These are phyloP conservation scores for Cicer bijugum DNA, from an alignment of 306 rosid genomes.

Conservation along the genomic window DNA sequence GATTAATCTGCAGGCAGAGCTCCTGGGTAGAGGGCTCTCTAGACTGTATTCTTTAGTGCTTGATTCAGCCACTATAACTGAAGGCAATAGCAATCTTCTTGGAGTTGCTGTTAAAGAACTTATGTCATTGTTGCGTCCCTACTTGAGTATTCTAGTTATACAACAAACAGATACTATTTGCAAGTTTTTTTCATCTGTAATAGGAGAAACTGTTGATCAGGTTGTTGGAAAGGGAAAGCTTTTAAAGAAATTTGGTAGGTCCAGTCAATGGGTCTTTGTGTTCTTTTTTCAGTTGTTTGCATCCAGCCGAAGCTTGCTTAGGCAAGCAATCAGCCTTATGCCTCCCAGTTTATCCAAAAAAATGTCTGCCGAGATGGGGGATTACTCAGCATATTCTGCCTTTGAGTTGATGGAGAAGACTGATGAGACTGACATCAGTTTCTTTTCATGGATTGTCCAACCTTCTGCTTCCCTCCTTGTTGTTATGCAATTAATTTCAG, in stretches of 20 bases:
- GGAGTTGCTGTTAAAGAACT: slow-evolving; percentile 68
- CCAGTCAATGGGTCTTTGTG: slow-evolving; percentile 72
- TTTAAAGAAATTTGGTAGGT: slow-evolving; percentile 56
- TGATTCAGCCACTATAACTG: slow-evolving; percentile 72
- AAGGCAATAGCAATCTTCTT: slow-evolving; percentile 65
- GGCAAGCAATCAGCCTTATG: slow-evolving; percentile 75
- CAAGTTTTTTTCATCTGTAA: slow-evolving; percentile 60
- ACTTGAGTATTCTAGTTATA: slow-evolving; percentile 70
- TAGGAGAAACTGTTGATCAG: slow-evolving; percentile 48
- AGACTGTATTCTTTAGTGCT: slow-evolving; percentile 73
- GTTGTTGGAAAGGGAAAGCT: slow-evolving; percentile 51
- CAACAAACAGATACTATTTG: slow-evolving; percentile 58
- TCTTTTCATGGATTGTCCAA: slow-evolving; percentile 74
- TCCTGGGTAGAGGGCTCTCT: slow-evolving; percentile 79
- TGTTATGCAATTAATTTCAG: slow-evolving; percentile 65
- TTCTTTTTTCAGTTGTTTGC: slow-evolving; percentile 76
- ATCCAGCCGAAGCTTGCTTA: slow-evolving; percentile 70
- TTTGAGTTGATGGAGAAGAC: slow-evolving; percentile 72
- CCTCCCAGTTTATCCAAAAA: slow-evolving; percentile 69
- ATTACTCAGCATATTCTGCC: slow-evolving; percentile 67
- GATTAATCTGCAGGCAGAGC: slow-evolving; percentile 60
- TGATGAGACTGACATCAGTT: slow-evolving; percentile 63
- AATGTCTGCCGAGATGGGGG: slow-evolving; percentile 68
- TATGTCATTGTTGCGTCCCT: slow-evolving; percentile 59
- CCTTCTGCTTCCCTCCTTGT: slow-evolving; percentile 75